Evolutionary conservation across 2,329 filamentous ascomycete species (phyloP), one percentile per base, ranked within the genome.

Genomic region (Phialemonium atrogriseum): DNA sequence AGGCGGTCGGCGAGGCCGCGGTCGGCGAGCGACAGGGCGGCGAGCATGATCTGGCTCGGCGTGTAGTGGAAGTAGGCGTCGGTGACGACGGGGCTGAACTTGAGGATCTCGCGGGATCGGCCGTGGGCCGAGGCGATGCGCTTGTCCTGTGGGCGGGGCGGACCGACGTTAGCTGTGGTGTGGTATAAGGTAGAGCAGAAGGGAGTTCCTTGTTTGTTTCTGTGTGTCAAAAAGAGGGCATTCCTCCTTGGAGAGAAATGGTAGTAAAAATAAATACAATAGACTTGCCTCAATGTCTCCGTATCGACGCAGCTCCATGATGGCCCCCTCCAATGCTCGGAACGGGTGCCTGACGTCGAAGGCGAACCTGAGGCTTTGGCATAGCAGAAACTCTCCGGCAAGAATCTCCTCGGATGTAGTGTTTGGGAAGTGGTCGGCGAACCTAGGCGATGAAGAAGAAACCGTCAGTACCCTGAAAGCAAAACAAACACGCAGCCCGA

Each of bases 31-130:
- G 80, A 67, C 17, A 95, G 60, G 0, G 88, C 78, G 0, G 85
- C 80, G 37, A 96, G 70, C 78, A 88, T 88, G 52, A 96, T 94
- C 55, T 98, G 91, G 15, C 84, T 83, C 0, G 91, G 91, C 0
- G 89, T 89, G 60, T 84, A 96, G 56, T 94, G 81, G 59, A 96
- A 95, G 61, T 96, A 96, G n/a, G 77, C 87, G 48, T 98, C 91
- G 16, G 89, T 94, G 39, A 95, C 70, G 30, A 94, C 64, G 0
- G 87, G 84, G 35, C 84, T 83, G 33, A 78, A 81, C 50, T 85
- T 85, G 33, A 93, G 72, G 27, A 85, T 68, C 13, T 79, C 74
- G 24, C 83, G 73, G 0, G 88, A 83, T 32, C 70, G 71, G n/a
- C 66, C 66, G 50, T 94, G 87, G 0, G 85, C 85, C 9, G 66